Percentiles rank a stretch among this genome's conserved stretches.
phyloP scores from a whole-genome alignment of 2,329 filamentous ascomycete genomes.

The Clonostachys rhizophaga region DNA sequence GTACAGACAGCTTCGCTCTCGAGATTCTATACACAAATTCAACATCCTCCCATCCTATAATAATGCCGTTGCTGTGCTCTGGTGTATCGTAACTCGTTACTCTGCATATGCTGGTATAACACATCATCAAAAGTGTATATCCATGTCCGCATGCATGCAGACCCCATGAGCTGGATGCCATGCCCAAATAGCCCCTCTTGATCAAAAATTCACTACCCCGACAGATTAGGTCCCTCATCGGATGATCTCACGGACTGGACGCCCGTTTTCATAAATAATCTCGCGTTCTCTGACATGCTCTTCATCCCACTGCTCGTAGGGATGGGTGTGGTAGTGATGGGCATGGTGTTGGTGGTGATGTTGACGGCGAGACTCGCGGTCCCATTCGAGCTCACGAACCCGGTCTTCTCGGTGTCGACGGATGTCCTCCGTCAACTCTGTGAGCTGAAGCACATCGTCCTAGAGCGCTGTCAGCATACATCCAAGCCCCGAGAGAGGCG shows the following conservation, averaged over 20 bases:
- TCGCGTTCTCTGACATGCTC: conserved; percentile 65
- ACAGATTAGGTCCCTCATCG: too few species aligned
- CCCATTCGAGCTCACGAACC: conserved; percentile 50
- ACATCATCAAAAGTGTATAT: too few species aligned
- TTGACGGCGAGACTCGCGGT: conserved; percentile 46
- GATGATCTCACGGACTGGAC: not conserved
- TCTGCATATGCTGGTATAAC: too few species aligned
- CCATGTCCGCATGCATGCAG: too few species aligned
- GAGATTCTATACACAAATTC: too few species aligned
- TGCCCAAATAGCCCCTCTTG: too few species aligned
- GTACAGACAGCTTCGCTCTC: too few species aligned
- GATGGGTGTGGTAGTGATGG: conserved; percentile 13
- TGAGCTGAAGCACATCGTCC: conserved; percentile 84
- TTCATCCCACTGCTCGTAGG: conserved; percentile 44
- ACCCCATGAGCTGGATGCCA: too few species aligned
- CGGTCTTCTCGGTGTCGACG: conserved; percentile 55
- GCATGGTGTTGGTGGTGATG: conserved; percentile 21
- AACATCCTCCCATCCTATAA: too few species aligned
- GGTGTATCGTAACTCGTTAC: too few species aligned
- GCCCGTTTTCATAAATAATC: conserved; percentile 52
- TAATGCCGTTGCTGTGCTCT: too few species aligned
- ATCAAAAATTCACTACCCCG: too few species aligned
- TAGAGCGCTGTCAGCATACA: conserved; percentile 34
- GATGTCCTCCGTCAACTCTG: conserved; percentile 79
- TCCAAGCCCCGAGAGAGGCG: not conserved